These are phyloP conservation scores for Trapa incisa DNA, from an alignment of 345 rosid genomes.

Conservation along the genomic window DNA sequence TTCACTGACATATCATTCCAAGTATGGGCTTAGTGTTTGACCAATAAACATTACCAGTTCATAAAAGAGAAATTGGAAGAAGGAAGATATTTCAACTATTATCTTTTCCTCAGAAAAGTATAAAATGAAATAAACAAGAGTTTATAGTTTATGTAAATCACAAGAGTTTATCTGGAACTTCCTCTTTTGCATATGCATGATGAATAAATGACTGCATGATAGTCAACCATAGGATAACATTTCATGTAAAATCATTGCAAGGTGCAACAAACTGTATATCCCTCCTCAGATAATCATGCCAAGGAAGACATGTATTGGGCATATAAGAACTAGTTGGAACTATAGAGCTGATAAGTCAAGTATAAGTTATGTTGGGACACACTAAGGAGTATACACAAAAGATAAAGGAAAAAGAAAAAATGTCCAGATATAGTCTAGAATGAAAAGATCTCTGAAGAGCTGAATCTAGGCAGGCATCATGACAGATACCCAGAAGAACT, in stretches of 20 bases:
- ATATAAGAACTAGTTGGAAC: background rate
- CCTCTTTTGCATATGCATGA: background rate
- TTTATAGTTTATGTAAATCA: background rate
- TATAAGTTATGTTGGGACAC: background rate
- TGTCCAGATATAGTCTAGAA: background rate
- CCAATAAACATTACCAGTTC: background rate
- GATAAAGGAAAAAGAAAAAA: background rate
- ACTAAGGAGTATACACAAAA: background rate
- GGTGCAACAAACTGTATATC: background rate
- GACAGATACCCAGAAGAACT: background rate
- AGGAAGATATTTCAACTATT: background rate
- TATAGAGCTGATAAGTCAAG: background rate
- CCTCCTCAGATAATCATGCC: background rate
- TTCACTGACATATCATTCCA: conserved; percentile 42
- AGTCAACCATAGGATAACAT: background rate
- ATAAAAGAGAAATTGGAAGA: background rate
- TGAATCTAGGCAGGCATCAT: background rate
- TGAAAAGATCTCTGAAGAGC: too few relatives aligned
- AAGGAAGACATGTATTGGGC: too few relatives aligned
- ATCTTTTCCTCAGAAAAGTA: background rate
- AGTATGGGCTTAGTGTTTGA: background rate
- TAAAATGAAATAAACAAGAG: background rate
- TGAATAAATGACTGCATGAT: background rate
- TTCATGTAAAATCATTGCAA: background rate
- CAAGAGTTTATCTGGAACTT: background rate